phyloP scores from a whole-genome alignment of 495 filamentous ascomycete species.

The Penicillium crystallinum region DNA sequence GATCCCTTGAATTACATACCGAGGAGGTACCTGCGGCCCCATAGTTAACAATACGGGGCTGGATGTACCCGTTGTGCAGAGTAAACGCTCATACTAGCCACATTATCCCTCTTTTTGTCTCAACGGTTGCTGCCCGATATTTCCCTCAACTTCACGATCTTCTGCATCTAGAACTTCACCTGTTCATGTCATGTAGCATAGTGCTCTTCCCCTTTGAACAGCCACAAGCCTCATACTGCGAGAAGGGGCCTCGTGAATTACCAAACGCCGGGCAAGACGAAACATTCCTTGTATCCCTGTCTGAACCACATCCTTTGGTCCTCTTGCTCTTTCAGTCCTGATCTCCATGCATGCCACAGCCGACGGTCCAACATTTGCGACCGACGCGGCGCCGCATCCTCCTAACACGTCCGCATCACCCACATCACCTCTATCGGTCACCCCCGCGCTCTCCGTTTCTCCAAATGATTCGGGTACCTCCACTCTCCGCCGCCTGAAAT shows the following conservation, averaged over 20 bases:
- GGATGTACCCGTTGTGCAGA: constrained; percentile 19
- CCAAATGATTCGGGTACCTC: constrained; percentile 30
- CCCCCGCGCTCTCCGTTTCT: constrained; percentile 31
- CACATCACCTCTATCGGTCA: constrained; percentile 25
- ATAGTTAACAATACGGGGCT: constrained; percentile 15
- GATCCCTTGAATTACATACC: constrained; percentile 27
- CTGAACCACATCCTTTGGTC: constrained; percentile 10
- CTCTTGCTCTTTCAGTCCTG: constrained; percentile 13
- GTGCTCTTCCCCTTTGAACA: neutral
- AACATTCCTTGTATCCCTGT: constrained; percentile 33
- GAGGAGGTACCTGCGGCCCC: constrained; percentile 21
- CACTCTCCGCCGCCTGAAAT: constrained; percentile 34
- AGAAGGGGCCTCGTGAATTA: constrained; percentile 1
- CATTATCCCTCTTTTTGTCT: constrained; percentile 28
- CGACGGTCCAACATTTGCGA: constrained; percentile 30
- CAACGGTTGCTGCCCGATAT: constrained; percentile 23
- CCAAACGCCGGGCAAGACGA: constrained; percentile 16
- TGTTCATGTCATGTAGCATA: constrained; percentile 19
- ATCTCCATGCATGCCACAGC: constrained; percentile 43
- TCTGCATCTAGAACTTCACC: neutral
- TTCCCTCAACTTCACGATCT: neutral
- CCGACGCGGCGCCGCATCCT: constrained; percentile 22
- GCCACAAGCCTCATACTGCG: neutral
- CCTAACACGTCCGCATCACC: constrained; percentile 27
- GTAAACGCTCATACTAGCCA: constrained; percentile 14